Evolutionary conservation across 768 basidiomycete genomes (phyloP).

Genomic region (Lactarius vividus): DNA sequence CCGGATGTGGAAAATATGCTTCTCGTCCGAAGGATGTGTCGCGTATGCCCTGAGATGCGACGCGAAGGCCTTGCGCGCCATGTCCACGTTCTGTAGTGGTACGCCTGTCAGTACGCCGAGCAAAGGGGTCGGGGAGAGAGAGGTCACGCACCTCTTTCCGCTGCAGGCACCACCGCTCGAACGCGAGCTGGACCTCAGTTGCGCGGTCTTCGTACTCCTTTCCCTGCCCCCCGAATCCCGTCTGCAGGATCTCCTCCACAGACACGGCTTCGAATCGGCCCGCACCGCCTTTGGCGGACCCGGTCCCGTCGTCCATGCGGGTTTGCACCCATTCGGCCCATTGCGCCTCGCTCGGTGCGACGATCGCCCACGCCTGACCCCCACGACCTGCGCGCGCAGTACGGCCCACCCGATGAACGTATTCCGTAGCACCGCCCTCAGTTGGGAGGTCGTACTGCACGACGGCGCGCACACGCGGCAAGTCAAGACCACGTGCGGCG

Average conservation of each 20-base stretch:
- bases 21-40: slow-evolving; percentile 93
- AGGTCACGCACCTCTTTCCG: slow-evolving; percentile 54
- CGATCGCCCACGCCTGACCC: slow-evolving; percentile 94
- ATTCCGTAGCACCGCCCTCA: slow-evolving; percentile 94
- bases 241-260: slow-evolving; percentile 67
- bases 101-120: neutral
- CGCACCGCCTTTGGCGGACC: slow-evolving; percentile 33
- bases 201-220: slow-evolving; percentile 84
- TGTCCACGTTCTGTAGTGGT: slow-evolving; percentile 63
- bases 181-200: slow-evolving; percentile 92
- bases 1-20: slow-evolving; percentile 94
- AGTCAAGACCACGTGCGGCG: slow-evolving; percentile 95
- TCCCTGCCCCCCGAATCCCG: slow-evolving; percentile 84
- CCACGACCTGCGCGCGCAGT: slow-evolving; percentile 95
- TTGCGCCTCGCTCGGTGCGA: slow-evolving; percentile 78
- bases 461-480: slow-evolving; percentile 91
- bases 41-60: slow-evolving; percentile 97
- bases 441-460: slow-evolving; percentile 97
- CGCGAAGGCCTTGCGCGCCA: slow-evolving; percentile 82
- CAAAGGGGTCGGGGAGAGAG: too few relatives aligned
- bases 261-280: slow-evolving; percentile 57
- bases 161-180: slow-evolving; percentile 89
- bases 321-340: slow-evolving; percentile 91
- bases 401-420: slow-evolving; percentile 94
- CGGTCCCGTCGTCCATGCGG: slow-evolving; percentile 63